Base-by-base conservation (phyloP, 2,329 filamentous ascomycete genomes). In the Zymoseptoria pseudotritici region DNA sequence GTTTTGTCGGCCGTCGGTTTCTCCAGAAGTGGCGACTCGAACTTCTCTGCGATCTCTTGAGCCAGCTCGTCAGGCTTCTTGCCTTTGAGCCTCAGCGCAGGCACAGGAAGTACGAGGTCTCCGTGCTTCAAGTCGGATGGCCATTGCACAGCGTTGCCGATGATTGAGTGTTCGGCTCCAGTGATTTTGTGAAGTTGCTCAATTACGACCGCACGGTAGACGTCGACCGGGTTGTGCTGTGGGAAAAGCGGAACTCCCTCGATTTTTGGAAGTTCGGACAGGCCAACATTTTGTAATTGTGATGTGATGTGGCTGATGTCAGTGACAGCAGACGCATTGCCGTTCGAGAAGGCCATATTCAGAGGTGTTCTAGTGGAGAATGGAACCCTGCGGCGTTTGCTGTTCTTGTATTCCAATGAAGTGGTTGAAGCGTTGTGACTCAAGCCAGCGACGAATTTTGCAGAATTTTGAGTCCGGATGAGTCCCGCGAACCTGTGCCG, bases 111-210 rank as follows among this genome's bases (percentile, higher is more conserved):
- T 57, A 89, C 83, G 67, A 95, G 77, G 75, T 96, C 91, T 54
- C 91, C 91, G 78, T 92, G 91, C 65, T 94, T 90, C 21, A 91
- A 80, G 46, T 86, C 84, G 63, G 84, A 80, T 4, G 90, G 93
- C 89, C 89, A 93, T 77, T 88, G 83, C 50, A 96, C 78, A 46
- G 85, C 85, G 24, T 85, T 84, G 76, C 89, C 91, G 71, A 95
- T 86, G 67, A 91, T 84, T 57, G 81, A 78, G 36, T 81, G 73
- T 60, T 90, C 87, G 26, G 90, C 87, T 21, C 87, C 88, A 2
- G 87, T 89, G 61, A 91, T 82, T 20, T 83, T 78, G 36, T 83
- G 78, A 50, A 95, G 77, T 54, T 89, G 78, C 50, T 86, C 80
- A 63, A 88, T 86, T 64, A 95, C 83, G 72, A 92, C 88, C 46